Percentiles rank a stretch among this genome's conserved stretches.
These are phyloP conservation scores for Globisporangium perplexum DNA, from an alignment of 352 stramenopile genomes.

Conservation along the genomic window DNA sequence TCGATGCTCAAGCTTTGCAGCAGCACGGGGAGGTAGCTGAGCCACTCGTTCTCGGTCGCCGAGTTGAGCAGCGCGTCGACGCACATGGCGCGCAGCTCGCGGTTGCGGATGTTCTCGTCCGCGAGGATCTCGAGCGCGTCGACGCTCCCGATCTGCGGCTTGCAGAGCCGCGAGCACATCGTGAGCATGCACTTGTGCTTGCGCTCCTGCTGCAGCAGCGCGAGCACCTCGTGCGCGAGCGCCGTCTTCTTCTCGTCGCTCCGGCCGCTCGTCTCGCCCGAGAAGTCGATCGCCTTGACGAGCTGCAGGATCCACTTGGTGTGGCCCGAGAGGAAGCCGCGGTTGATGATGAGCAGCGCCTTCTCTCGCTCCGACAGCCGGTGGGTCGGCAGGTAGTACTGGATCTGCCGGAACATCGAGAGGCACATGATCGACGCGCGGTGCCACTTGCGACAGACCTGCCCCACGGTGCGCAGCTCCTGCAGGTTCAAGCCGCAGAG, in stretches of 20 bases:
- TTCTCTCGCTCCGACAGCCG: constrained; percentile 67
- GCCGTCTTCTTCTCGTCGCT: constrained; percentile 10
- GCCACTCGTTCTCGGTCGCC: constrained; percentile 75
- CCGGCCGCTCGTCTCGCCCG: constrained; percentile 25
- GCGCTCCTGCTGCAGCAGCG: constrained; percentile 55
- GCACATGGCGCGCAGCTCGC: constrained; percentile 43
- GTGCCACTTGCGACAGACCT: constrained; percentile 85
- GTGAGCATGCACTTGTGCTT: constrained; percentile 83
- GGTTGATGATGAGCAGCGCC: constrained; percentile 72
- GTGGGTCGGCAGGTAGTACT: constrained; percentile 82
- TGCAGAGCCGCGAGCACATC: constrained; percentile 80
- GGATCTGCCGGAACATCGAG: constrained; percentile 86
- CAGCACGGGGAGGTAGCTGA: constrained; percentile 67
- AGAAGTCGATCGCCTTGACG: constrained; percentile 78
- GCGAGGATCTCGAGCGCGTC: constrained; percentile 76
- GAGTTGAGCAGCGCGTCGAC: constrained; percentile 61
- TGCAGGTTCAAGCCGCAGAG: constrained; percentile 76
- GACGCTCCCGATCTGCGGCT: constrained; percentile 65
- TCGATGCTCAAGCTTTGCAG: constrained; percentile 73
- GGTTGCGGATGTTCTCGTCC: constrained; percentile 60
- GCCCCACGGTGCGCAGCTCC: constrained; percentile 62
- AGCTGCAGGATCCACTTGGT: constrained; percentile 85
- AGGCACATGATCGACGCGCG: constrained; percentile 84
- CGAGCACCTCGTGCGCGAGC: constrained; percentile 56
- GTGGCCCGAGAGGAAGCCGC: constrained; percentile 65